These are phyloP conservation scores for Cercophora newfieldiana DNA, from an alignment of 495 filamentous ascomycete genomes.

Conservation along the genomic window DNA sequence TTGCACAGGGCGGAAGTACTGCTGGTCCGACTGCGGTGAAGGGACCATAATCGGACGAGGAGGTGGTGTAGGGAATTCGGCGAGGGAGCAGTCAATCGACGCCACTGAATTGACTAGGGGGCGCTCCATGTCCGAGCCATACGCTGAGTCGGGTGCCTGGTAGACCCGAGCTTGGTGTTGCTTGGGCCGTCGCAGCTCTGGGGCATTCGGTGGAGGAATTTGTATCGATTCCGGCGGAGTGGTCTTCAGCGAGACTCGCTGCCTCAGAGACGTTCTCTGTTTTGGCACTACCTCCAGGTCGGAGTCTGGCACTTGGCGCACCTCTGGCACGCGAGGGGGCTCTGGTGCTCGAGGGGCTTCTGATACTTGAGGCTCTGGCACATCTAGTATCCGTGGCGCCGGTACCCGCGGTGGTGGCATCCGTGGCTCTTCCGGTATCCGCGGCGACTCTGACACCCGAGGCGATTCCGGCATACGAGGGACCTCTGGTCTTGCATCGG, in stretches of 20 bases:
- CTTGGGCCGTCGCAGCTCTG: slow-evolving; percentile 32
- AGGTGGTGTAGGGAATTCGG: slow-evolving; percentile 38
- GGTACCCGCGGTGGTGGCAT: slow-evolving; percentile 4
- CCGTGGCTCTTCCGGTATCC: slow-evolving; percentile 8
- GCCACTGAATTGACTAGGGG: slow-evolving; percentile 33
- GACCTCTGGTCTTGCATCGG: slow-evolving; percentile 6
- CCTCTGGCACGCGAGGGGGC: slow-evolving; percentile 5
- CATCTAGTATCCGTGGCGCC: slow-evolving; percentile 9
- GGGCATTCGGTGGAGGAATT: slow-evolving; percentile 38
- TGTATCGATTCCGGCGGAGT: slow-evolving; percentile 47
- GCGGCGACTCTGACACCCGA: neutral
- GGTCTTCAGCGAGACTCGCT: slow-evolving; percentile 51
- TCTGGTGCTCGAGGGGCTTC: slow-evolving; percentile 5
- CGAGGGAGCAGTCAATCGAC: slow-evolving; percentile 29
- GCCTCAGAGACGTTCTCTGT: slow-evolving; percentile 46
- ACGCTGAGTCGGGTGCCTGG: slow-evolving; percentile 52
- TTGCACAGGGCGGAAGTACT: slow-evolving; percentile 55
- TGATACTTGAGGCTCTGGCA: neutral
- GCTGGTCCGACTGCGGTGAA: slow-evolving; percentile 52
- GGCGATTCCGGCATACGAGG: neutral
- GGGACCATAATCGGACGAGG: slow-evolving; percentile 42
- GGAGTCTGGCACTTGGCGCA: slow-evolving; percentile 18
- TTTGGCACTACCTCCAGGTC: slow-evolving; percentile 29
- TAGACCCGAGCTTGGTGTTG: slow-evolving; percentile 36
- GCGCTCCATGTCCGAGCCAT: slow-evolving; percentile 53